These are phyloP conservation scores for Ascomycota sp. DNA, from an alignment of 2,329 filamentous ascomycete species.

Conservation along the genomic window DNA sequence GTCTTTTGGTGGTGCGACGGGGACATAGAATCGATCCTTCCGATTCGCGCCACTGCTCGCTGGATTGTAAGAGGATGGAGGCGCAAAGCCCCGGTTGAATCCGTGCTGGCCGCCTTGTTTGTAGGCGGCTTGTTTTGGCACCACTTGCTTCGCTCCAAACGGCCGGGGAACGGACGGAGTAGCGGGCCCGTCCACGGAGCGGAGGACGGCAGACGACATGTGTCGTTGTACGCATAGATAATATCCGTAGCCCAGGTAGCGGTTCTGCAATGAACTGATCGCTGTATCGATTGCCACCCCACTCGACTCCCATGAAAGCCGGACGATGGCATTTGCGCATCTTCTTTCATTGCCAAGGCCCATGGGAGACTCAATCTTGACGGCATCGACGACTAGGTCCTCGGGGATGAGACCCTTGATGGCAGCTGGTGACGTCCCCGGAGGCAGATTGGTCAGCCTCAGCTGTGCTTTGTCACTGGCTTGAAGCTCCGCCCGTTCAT, in stretches of 20 bases:
- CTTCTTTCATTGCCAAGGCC: slow-evolving; percentile 41
- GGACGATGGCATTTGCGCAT: slow-evolving; percentile 59
- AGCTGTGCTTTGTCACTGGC: slow-evolving; percentile 42
- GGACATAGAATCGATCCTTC: slow-evolving; percentile 38
- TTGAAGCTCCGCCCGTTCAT: slow-evolving; percentile 30
- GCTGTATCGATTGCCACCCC: slow-evolving; percentile 66
- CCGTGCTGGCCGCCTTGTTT: slow-evolving; percentile 20
- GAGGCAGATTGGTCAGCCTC: slow-evolving; percentile 38
- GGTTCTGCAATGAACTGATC: slow-evolving; percentile 61
- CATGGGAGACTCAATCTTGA: slow-evolving; percentile 44
- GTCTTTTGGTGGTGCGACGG: slow-evolving; percentile 56
- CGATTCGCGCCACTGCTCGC: slow-evolving; percentile 20
- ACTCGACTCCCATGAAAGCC: slow-evolving; percentile 58
- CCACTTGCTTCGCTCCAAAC: slow-evolving; percentile 55
- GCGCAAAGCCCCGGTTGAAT: slow-evolving; percentile 46
- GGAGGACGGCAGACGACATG: slow-evolving; percentile 52
- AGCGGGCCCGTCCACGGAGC: slow-evolving; percentile 18
- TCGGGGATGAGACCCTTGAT: slow-evolving; percentile 39
- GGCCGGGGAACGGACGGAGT: slow-evolving; percentile 34
- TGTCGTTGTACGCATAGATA: slow-evolving; percentile 65
- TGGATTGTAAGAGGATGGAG: slow-evolving; percentile 46
- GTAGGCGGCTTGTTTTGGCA: slow-evolving; percentile 15
- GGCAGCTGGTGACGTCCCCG: slow-evolving; percentile 35
- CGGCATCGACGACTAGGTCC: slow-evolving; percentile 46
- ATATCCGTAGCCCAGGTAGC: slow-evolving; percentile 69